A percentile compares a stretch with the other conserved stretches of the same genome.
These are phyloP conservation scores for Fusarium fracticaudum DNA, from an alignment of 2,329 filamentous ascomycete species.

Conservation along the genomic window DNA sequence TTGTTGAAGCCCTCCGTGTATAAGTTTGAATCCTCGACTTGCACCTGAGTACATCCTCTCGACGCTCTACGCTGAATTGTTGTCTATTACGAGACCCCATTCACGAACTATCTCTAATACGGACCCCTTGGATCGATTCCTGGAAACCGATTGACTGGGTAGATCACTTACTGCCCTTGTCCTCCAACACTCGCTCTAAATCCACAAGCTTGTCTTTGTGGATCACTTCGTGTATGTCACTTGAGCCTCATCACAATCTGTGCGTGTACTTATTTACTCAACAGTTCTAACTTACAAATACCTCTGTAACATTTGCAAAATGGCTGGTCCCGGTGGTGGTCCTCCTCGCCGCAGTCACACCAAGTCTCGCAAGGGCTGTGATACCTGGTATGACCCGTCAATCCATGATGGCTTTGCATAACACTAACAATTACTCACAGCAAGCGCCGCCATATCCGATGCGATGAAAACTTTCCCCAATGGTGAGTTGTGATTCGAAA, in stretches of 20 bases:
- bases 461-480: slow-evolving; percentile 97
- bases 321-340: slow-evolving; percentile 95
- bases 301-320: slow-evolving; percentile 57
- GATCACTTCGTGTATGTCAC: slow-evolving; percentile 45
- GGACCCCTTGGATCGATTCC: slow-evolving; percentile 25
- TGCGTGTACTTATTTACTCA: slow-evolving; percentile 28
- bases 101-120: slow-evolving; percentile 19
- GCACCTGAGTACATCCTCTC: slow-evolving; percentile 8
- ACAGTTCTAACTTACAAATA: slow-evolving; percentile 43
- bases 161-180: slow-evolving; percentile 23
- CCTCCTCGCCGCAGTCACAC: slow-evolving; percentile 91
- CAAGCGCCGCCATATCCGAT: slow-evolving; percentile 96
- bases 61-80: slow-evolving; percentile 16
- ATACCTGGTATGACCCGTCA: slow-evolving; percentile 73
- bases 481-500: slow-evolving; percentile 69
- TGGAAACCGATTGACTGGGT: slow-evolving; percentile 22
- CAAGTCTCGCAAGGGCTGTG: slow-evolving; percentile 98
- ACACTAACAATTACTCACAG: slow-evolving; percentile 44
- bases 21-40: slow-evolving; percentile 27
- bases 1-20: slow-evolving; percentile 29
- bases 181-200: slow-evolving; percentile 53
- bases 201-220: slow-evolving; percentile 45
- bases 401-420: not conserved
- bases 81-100: slow-evolving; percentile 22
- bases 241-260: not conserved